A percentile compares a stretch with the other conserved stretches of the same genome.
phyloP scores from a whole-genome alignment of 139 green algal genomes.

The Closterium sp. region DNA sequence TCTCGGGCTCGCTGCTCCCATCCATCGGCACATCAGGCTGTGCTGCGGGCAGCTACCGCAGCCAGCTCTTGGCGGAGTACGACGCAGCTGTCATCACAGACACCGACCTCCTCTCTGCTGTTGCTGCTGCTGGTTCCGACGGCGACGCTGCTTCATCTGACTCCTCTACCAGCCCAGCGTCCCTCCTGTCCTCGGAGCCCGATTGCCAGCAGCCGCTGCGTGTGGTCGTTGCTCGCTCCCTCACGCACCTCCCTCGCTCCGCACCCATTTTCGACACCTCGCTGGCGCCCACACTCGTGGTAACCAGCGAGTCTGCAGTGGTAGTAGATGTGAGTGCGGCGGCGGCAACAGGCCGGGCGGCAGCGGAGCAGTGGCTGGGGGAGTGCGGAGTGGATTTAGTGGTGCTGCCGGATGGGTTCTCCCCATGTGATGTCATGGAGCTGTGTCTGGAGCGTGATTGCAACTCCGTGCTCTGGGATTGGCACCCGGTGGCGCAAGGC shows the following conservation, averaged over 20 bases:
- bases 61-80: slow-evolving; percentile 20
- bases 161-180: neutral
- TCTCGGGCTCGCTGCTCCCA: slow-evolving; percentile 10
- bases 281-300: slow-evolving; percentile 18
- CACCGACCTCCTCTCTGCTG: neutral
- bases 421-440: slow-evolving; percentile 15
- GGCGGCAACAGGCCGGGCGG: neutral
- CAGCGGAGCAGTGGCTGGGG: slow-evolving; percentile 18
- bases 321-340: slow-evolving; percentile 16
- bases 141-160: no score
- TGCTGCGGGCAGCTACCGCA: slow-evolving; percentile 25
- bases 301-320: slow-evolving; percentile 16
- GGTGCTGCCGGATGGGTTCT: neutral
- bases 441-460: slow-evolving; percentile 10
- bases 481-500: neutral
- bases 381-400: slow-evolving; percentile 23
- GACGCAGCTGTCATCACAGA: slow-evolving; percentile 40
- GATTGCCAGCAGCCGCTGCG: slow-evolving; percentile 37
- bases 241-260: slow-evolving; percentile 10
- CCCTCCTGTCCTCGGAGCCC: slow-evolving; percentile 21
- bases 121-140: neutral
- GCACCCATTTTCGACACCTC: slow-evolving; percentile 25
- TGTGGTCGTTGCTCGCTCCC: slow-evolving; percentile 10
- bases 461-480: slow-evolving; percentile 40
- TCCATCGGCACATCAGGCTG: neutral